A percentile compares a stretch with the other conserved stretches of the same genome.
Evolutionary conservation across 805 yeast species (phyloP).

Genomic region (Maudiozyma serrabonitensis): DNA sequence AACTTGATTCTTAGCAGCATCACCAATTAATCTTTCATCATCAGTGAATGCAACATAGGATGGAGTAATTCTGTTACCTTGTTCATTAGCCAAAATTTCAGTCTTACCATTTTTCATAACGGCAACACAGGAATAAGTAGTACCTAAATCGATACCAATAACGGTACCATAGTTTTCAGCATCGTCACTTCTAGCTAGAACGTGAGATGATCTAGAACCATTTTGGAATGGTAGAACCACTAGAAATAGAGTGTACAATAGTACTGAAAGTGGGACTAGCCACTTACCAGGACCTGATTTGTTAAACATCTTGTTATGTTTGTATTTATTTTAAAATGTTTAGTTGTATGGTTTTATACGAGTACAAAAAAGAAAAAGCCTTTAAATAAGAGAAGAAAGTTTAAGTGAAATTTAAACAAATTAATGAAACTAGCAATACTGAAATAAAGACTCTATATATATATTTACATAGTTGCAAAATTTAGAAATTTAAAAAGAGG

Average conservation of each 20-base stretch:
- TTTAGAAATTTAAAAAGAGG: not conserved
- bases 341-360: not conserved
- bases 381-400: not conserved
- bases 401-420: no score
- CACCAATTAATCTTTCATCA: constrained; percentile 88
- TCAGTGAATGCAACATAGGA: constrained; percentile 89
- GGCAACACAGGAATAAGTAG: constrained; percentile 96
- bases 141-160: constrained; percentile 94
- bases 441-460: not conserved
- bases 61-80: constrained; percentile 95
- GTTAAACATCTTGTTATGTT: constrained; percentile 1
- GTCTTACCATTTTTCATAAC: constrained; percentile 77
- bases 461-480: not conserved
- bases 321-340: not conserved
- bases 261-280: constrained; percentile 41
- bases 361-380: not conserved
- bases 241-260: constrained; percentile 24
- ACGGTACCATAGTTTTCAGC: constrained; percentile 52
- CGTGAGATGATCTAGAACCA: constrained; percentile 22
- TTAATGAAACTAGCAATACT: not conserved
- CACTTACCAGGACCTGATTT: constrained; percentile 17
- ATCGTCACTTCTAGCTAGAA: constrained; percentile 31
- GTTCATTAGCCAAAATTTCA: constrained; percentile 90
- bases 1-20: constrained; percentile 94
- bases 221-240: constrained; percentile 23